Percentiles rank a stretch among this genome's conserved stretches.
Evolutionary conservation across 2,329 filamentous ascomycete species (phyloP).

Genomic region (Venturia asperata): DNA sequence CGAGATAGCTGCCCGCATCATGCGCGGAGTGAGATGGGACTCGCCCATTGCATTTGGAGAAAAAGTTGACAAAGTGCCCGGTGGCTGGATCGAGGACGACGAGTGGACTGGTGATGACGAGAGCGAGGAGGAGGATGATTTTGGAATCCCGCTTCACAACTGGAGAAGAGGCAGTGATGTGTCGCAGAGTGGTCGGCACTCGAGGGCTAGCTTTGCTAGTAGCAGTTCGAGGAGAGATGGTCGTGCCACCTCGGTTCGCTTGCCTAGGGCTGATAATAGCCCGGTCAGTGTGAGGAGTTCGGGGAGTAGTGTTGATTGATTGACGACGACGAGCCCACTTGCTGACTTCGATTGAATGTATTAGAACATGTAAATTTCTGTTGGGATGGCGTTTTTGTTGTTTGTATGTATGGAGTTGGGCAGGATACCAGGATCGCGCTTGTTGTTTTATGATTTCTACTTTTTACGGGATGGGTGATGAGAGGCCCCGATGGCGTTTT

Average conservation of each 20-base stretch:
- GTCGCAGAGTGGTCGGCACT: slow-evolving; percentile 4
- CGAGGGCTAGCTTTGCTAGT: neutral
- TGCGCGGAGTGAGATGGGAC: slow-evolving; percentile 36
- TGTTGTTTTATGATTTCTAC: neutral
- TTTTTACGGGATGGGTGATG: neutral
- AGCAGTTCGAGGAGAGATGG: neutral
- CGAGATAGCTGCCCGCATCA: slow-evolving; percentile 69
- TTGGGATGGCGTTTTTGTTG: neutral
- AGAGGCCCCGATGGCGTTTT: neutral
- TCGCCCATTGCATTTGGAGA: slow-evolving; percentile 26
- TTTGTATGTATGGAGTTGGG: neutral
- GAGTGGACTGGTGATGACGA: slow-evolving; percentile 37
- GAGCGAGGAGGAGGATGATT: slow-evolving; percentile 47
- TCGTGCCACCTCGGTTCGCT: neutral
- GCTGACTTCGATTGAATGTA: neutral
- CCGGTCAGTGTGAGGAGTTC: neutral
- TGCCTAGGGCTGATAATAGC: neutral
- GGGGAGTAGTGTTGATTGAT: slow-evolving; percentile 3
- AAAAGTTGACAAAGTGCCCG: slow-evolving; percentile 19
- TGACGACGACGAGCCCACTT: too few species aligned
- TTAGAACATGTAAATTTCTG: neutral
- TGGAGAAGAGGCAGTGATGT: slow-evolving; percentile 15
- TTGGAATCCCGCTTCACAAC: slow-evolving; percentile 41
- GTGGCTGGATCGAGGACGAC: slow-evolving; percentile 39
- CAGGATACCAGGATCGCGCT: neutral